Evolutionary conservation across 2,329 filamentous ascomycete genomes (phyloP), one percentile per base, ranked within the genome.

Genomic region (Trichoderma asperellum): DNA sequence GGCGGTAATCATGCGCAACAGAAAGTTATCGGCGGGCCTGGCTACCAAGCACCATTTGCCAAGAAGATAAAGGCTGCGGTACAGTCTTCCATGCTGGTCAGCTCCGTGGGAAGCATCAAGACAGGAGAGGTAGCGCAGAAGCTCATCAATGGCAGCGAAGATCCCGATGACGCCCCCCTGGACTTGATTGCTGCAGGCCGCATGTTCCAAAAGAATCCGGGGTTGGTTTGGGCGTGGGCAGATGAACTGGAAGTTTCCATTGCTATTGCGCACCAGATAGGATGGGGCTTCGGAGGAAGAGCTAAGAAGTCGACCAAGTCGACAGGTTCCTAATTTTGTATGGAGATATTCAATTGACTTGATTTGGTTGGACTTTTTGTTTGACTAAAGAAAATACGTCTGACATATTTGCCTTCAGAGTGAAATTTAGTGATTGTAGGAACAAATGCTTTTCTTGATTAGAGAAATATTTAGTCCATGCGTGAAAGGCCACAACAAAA

Each of bases 31-130:
- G 76, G 80, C 2, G 87, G 86, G 0, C 88, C 89, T 0, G 90
- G 84, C 0, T 94, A 93, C 80, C 92, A 95, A 79, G 89, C 86
- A 0, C 87, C 85, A 0, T 91, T 93, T 73, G 88, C 92, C 0
- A 87, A 90, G 75, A 84, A 85, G 5, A 87, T 94, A 68, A 94
- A 94, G 82, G 85, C 89, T 73, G 89, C 86, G 1, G 87, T 94
- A 0, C 90, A 90, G 0, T 87, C 91, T 69, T 89, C 75, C 65
- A 56, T 84, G 72, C 66, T 83, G 0, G 79, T 86, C 32, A 79
- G 80, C 11, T 75, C 84, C 0, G 86, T 88, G 0, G 86, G 86
- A 0, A 80, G 74, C n/a, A 87, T 88, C 73, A 82, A 75, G 27
- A 79, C 71, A 0, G 85, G 82, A 0, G 76, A 73, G 1, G 74